Evolutionary conservation across 306 rosid genomes (phyloP).

Genomic region (Vigna reflexopilosa): DNA sequence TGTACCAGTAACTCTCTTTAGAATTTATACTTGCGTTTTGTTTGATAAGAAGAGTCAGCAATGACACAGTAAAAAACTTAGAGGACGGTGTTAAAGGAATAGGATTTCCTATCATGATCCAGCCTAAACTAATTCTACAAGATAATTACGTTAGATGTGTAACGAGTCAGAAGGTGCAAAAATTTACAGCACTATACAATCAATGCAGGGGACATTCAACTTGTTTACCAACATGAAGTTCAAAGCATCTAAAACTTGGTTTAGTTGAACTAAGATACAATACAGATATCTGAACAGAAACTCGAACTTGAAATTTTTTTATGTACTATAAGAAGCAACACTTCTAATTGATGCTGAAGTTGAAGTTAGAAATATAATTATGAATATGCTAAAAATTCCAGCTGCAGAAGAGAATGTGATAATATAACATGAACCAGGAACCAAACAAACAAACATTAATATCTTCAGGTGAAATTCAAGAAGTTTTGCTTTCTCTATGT

Average conservation of each 20-base stretch:
- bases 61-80: background rate
- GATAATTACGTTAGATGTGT: constrained; percentile 24
- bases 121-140: constrained; percentile 25
- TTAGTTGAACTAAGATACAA: background rate
- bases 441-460: constrained; percentile 30
- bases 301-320: constrained; percentile 10
- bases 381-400: background rate
- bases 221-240: constrained; percentile 6
- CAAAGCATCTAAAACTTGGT: constrained; percentile 27
- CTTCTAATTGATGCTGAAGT: constrained; percentile 34
- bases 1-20: constrained; percentile 43
- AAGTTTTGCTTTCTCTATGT: constrained; percentile 10
- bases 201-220: constrained; percentile 15
- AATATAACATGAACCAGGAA: constrained; percentile 18
- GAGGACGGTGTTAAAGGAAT: constrained; percentile 19
- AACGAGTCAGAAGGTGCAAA: constrained; percentile 19
- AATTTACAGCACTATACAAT: constrained; percentile 1
- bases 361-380: constrained; percentile 18
- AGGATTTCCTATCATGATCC: constrained; percentile 21
- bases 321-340: constrained; percentile 25
- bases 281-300: constrained; percentile 21
- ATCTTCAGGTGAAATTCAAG: constrained; percentile 25
- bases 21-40: constrained; percentile 14
- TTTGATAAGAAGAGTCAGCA: constrained; percentile 13
- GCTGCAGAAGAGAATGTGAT: background rate